Percentiles rank a stretch among this genome's conserved stretches.
phyloP scores from a whole-genome alignment of 2,329 filamentous ascomycete species.

The Neophaeococcomyces mojaviensis region DNA sequence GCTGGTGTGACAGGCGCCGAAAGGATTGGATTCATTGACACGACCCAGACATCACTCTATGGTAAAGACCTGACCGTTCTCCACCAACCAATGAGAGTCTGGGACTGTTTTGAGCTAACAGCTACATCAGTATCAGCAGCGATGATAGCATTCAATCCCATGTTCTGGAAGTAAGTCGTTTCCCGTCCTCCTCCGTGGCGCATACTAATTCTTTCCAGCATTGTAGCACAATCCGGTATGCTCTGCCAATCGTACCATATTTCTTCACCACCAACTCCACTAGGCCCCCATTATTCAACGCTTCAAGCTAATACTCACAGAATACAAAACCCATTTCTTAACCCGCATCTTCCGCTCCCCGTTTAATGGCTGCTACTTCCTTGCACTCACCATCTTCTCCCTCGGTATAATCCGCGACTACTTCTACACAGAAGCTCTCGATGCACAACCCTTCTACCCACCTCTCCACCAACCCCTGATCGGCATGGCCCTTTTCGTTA shows the following conservation, averaged over 20 bases:
- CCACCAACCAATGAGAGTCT: slow-evolving; percentile 1
- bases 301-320: slow-evolving; percentile 30
- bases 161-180: slow-evolving; percentile 92
- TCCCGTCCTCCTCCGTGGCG: slow-evolving; percentile 6
- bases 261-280: slow-evolving; percentile 16
- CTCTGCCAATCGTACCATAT: background rate
- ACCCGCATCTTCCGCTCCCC: slow-evolving; percentile 79
- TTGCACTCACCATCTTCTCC: slow-evolving; percentile 83
- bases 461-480: slow-evolving; percentile 58
- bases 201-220: slow-evolving; percentile 43
- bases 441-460: slow-evolving; percentile 66
- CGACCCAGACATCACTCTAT: slow-evolving; percentile 11
- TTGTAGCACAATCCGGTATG: slow-evolving; percentile 74
- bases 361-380: slow-evolving; percentile 76
- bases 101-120: background rate
- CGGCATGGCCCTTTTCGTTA: slow-evolving; percentile 63
- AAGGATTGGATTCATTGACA: slow-evolving; percentile 21
- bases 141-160: slow-evolving; percentile 87
- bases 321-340: slow-evolving; percentile 84
- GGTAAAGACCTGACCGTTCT: slow-evolving; percentile 15
- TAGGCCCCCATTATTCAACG: slow-evolving; percentile 13
- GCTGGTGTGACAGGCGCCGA: slow-evolving; percentile 18
- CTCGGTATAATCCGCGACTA: slow-evolving; percentile 83
- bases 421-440: slow-evolving; percentile 78
- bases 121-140: slow-evolving; percentile 60